Conservation (phyloP, 495 filamentous ascomycete genomes). For the Lepraria neglecta region DNA sequence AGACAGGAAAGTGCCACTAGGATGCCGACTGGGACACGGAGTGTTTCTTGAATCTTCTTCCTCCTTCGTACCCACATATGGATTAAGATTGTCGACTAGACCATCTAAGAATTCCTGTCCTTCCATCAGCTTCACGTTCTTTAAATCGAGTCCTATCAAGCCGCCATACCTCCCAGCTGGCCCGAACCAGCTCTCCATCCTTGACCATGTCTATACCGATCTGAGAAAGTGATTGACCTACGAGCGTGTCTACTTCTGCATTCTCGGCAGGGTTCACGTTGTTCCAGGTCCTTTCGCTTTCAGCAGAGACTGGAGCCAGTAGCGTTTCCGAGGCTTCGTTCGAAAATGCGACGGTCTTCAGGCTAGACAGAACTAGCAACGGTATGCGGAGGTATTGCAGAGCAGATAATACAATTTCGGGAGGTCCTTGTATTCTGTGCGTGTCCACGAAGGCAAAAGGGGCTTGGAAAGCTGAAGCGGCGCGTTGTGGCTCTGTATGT, state of each 20-base stretch:
- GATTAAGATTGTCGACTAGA: background rate
- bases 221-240: slow-evolving; percentile 47
- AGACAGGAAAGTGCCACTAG: background rate
- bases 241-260: slow-evolving; percentile 21
- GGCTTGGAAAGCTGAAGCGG: background rate
- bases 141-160: background rate
- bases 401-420: slow-evolving; percentile 47
- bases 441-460: slow-evolving; percentile 27
- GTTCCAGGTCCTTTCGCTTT: slow-evolving; percentile 25
- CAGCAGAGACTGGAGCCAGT: slow-evolving; percentile 44
- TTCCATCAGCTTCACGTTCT: background rate
- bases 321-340: slow-evolving; percentile 66
- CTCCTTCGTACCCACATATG: background rate
- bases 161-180: background rate
- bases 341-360: slow-evolving; percentile 60
- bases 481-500: background rate
- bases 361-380: slow-evolving; percentile 52
- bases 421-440: too few relatives aligned
- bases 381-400: slow-evolving; percentile 65
- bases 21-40: too few relatives aligned
- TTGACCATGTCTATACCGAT: slow-evolving; percentile 58
- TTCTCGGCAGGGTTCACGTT: slow-evolving; percentile 21
- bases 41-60: background rate
- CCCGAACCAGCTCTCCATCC: slow-evolving; percentile 36
- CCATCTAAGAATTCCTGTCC: background rate